Conservation (phyloP, 2,329 filamentous ascomycete genomes). For the Aspergillus fumigatiaffinis region DNA sequence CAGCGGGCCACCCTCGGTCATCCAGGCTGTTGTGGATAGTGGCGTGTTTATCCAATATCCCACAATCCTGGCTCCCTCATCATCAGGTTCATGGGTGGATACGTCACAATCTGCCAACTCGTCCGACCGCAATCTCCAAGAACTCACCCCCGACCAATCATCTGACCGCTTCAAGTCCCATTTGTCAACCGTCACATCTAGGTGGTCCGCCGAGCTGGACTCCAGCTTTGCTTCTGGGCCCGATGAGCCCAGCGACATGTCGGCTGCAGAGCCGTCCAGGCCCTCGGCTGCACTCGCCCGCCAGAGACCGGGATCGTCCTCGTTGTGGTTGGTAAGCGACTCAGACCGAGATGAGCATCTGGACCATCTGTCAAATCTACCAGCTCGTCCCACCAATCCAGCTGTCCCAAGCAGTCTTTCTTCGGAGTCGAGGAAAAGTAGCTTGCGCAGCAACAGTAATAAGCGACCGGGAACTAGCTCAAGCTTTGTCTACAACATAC, state of each 20-base stretch:
- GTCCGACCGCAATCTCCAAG: conserved; percentile 16
- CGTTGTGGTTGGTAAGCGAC: conserved; percentile 34
- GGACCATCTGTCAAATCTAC: conserved; percentile 36
- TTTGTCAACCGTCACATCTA: conserved; percentile 44
- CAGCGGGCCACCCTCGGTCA: conserved; percentile 33
- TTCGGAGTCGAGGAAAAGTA: conserved; percentile 43
- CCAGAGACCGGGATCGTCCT: conserved; percentile 23
- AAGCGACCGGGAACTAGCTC: conserved; percentile 42
- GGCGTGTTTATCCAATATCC: conserved; percentile 38
- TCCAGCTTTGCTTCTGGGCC: conserved; percentile 22
- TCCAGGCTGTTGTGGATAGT: conserved; percentile 35
- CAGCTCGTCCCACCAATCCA: conserved; percentile 27
- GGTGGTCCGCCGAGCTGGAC: conserved; percentile 35
- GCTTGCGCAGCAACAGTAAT: conserved; percentile 32
- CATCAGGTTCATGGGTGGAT: conserved; percentile 41
- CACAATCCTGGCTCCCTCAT: conserved; percentile 33
- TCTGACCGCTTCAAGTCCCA: conserved; percentile 40
- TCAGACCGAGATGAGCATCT: conserved; percentile 31
- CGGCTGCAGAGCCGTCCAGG: conserved; percentile 21
- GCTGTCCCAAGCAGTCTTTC: conserved; percentile 36
- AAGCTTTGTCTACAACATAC: conserved; percentile 41
- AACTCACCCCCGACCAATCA: conserved; percentile 31
- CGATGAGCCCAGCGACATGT: conserved; percentile 16
- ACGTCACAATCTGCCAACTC: conserved; percentile 24
- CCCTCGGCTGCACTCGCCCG: conserved; percentile 20